Conservation (phyloP, 2,329 filamentous ascomycete genomes). For the Cladophialophora bantiana region DNA sequence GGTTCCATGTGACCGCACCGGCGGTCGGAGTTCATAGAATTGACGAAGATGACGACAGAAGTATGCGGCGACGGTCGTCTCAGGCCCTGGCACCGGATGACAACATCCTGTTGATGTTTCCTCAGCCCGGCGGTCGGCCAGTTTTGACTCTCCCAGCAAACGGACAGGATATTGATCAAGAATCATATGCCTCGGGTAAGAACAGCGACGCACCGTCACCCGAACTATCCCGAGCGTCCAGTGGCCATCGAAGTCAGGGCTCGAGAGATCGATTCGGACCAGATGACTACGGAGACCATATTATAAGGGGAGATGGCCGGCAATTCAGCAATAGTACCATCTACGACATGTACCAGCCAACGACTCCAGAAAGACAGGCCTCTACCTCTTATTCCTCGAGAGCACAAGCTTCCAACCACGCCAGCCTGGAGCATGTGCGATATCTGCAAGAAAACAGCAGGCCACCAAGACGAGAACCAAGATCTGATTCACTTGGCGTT, state of each 20-base stretch:
- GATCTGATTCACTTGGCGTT: slow-evolving; percentile 23
- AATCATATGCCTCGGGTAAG: slow-evolving; percentile 9
- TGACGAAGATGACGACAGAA: slow-evolving; percentile 29
- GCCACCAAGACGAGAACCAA: slow-evolving; percentile 22
- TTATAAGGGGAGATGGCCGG: slow-evolving; percentile 9
- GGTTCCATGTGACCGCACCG: slow-evolving; percentile 13
- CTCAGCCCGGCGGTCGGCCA: slow-evolving; percentile 24
- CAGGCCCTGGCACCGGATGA: slow-evolving; percentile 36
- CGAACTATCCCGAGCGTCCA: slow-evolving; percentile 20
- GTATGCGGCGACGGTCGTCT: slow-evolving; percentile 36
- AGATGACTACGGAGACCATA: slow-evolving; percentile 31
- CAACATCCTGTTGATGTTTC: slow-evolving; percentile 36
- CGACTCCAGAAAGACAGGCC: slow-evolving; percentile 18
- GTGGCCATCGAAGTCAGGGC: slow-evolving; percentile 21
- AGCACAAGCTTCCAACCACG: slow-evolving; percentile 21
- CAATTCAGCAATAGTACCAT: slow-evolving; percentile 31
- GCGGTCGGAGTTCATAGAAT: slow-evolving; percentile 14
- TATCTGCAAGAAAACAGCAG: slow-evolving; percentile 34
- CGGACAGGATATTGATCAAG: slow-evolving; percentile 20
- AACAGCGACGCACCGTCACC: slow-evolving; percentile 20
- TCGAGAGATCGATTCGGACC: slow-evolving; percentile 33
- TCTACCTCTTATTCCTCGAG: slow-evolving; percentile 30
- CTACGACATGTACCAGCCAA: slow-evolving; percentile 34
- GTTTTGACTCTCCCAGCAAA: slow-evolving; percentile 2
- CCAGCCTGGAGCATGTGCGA: slow-evolving; percentile 26